Conservation (phyloP, 2,329 filamentous ascomycete species). For the Hawksworthiomyces lignivorus region DNA sequence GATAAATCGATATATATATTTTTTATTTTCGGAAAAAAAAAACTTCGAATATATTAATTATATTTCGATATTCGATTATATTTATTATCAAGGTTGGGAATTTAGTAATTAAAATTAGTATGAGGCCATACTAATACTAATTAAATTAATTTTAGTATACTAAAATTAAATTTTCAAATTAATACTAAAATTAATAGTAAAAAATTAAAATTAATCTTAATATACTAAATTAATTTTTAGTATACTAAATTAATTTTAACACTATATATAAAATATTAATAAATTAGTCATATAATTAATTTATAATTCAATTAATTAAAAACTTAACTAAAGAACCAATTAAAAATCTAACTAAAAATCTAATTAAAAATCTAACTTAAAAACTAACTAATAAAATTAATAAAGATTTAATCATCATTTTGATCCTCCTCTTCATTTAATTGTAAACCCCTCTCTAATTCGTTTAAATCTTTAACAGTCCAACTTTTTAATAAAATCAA, state of each 20-base stretch:
- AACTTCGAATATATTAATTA: not conserved
- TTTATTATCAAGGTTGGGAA: not conserved
- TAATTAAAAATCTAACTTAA: not conserved
- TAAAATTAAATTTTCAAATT: too few species aligned
- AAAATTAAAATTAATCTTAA: not conserved
- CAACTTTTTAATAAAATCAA: slow-evolving; percentile 1
- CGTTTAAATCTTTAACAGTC: too few species aligned
- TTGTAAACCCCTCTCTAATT: too few species aligned
- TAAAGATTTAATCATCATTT: too few species aligned
- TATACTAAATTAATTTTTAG: not conserved
- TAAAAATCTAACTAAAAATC: too few species aligned
- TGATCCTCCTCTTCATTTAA: too few species aligned
- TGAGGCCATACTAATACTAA: not conserved
- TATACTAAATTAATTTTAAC: not conserved
- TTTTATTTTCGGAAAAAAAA: too few species aligned
- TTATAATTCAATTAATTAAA: not conserved
- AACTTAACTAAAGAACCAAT: too few species aligned
- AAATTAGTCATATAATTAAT: not conserved
- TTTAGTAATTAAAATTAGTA: not conserved
- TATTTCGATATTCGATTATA: not conserved
- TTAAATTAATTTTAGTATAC: not conserved
- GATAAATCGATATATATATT: not conserved
- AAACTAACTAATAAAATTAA: not conserved
- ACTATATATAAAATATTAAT: not conserved
- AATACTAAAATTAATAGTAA: too few species aligned